Evolutionary conservation across 257 asterid genomes (phyloP).

Genomic region (Solanum boliviense): DNA sequence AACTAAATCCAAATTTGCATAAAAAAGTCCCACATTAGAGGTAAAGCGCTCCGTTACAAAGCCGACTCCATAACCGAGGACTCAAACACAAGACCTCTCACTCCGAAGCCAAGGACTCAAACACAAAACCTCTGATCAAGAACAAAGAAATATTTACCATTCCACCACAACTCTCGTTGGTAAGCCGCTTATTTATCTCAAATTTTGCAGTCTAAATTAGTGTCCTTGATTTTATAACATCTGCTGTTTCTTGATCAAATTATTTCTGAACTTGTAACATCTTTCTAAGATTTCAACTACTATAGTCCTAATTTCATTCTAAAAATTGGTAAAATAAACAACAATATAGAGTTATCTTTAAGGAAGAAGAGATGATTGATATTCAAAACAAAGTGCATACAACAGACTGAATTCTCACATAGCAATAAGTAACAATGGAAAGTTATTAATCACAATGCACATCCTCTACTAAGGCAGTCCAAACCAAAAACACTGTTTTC

Average conservation of each 20-base stretch:
- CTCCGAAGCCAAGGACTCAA: too few species aligned
- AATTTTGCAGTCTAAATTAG: not conserved
- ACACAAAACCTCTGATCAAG: not conserved
- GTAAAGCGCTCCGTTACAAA: too few species aligned
- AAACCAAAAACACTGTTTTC: not conserved
- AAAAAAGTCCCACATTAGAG: not conserved
- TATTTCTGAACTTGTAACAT: not conserved
- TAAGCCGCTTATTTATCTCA: not conserved
- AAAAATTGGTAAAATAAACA: not conserved
- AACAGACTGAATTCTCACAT: not conserved
- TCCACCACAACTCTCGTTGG: too few species aligned
- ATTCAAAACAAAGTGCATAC: not conserved
- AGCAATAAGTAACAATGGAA: not conserved
- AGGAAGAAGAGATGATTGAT: not conserved
- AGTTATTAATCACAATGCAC: not conserved
- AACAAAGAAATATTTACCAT: rapidly evolving
- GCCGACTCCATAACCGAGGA: too few species aligned
- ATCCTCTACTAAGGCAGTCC: not conserved
- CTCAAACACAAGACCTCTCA: too few species aligned
- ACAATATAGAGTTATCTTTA: not conserved
- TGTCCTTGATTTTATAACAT: not conserved
- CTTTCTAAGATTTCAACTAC: not conserved
- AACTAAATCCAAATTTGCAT: rapidly evolving
- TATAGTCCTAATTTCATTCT: not conserved
- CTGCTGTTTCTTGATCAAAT: not conserved